phyloP scores from a whole-genome alignment of 768 basidiomycete genomes.

The Auriculariales sp. region DNA sequence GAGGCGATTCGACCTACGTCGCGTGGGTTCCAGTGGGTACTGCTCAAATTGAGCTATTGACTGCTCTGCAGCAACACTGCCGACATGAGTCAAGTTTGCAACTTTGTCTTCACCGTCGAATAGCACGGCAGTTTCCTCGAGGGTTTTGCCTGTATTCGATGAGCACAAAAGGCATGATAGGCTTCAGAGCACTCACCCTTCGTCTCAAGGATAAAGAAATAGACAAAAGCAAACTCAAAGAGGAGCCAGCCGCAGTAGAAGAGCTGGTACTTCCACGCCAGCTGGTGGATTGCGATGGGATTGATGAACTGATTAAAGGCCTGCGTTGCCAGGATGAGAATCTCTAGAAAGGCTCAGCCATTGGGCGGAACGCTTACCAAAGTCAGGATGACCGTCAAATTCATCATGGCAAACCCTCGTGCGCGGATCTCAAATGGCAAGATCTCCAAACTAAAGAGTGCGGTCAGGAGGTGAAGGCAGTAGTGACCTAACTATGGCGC shows the following conservation, averaged over 20 bases:
- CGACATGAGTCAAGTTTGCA: constrained; percentile 29
- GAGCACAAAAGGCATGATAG: background rate
- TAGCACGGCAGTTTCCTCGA: constrained; percentile 59
- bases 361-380: constrained; percentile 4
- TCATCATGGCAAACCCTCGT: constrained; percentile 63
- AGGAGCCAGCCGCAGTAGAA: constrained; percentile 52
- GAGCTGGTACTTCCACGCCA: constrained; percentile 37
- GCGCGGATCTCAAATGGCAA: constrained; percentile 68
- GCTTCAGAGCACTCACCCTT: constrained; percentile 38
- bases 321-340: constrained; percentile 45
- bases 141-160: constrained; percentile 31
- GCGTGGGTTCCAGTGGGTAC: background rate
- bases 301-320: constrained; percentile 75
- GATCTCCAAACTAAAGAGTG: constrained; percentile 72
- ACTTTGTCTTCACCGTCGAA: constrained; percentile 46
- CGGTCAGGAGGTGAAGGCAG: too few species aligned
- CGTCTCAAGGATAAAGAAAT: constrained; percentile 44
- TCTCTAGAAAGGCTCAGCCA: constrained; percentile 22
- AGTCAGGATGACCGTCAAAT: constrained; percentile 9
- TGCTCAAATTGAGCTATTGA: constrained; percentile 2
- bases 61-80: constrained; percentile 31
- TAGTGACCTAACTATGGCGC: too few species aligned
- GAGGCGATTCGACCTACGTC: background rate
- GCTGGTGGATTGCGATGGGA: constrained; percentile 46
- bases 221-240: constrained; percentile 44